Evolutionary conservation across 148 eudicot species (phyloP), one percentile per base, ranked within the genome.

Genomic region (Pouteria glomerata): DNA sequence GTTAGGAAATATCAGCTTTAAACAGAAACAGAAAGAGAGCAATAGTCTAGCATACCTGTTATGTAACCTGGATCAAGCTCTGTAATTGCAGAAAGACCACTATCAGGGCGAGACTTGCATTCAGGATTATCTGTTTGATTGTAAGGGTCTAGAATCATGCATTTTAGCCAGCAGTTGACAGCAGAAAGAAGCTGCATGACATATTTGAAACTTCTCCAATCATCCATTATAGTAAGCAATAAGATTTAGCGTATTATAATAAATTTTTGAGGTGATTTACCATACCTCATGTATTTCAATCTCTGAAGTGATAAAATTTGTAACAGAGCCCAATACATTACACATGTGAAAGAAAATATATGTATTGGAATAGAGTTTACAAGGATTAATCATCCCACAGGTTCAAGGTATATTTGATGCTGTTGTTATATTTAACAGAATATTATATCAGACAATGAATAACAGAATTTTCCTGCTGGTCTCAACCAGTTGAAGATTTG

Each of bases 81-180:
- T 18, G 98, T 94, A 63, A 94, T 91, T 68, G 97, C 98, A 75
- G 98, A 91, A 70, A 94, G 97, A 66, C 97, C 98, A 80, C 93
- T 89, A 75, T 94, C 98, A 70, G 98, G 97, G 69, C 98, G 95
- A 53, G 98, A 94, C 80, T 89, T 94, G 90, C 98, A 94, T 73
- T 91, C 84, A 31, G 96, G 85, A 50, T 94, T 92, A 78, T 94
- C 98, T 41, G 97, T 91, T 85, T 94, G 97, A 76, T 91, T 89
- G 83, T 88, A 89, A 68, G 98, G 93, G 64, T 94, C 98, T 41
- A 94, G 76, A 79, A 88, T 66, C 76, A 94, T 85, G 85, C 98
- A 94, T 82, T 94, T 94, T n/a, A 94, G 89, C 98, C 98, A 94
- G 83, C 98, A 94, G 82, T 94, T 94, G 39, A 89, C 88, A 57